These are phyloP conservation scores for Postia placenta DNA, from an alignment of 768 basidiomycete species.

Conservation along the genomic window DNA sequence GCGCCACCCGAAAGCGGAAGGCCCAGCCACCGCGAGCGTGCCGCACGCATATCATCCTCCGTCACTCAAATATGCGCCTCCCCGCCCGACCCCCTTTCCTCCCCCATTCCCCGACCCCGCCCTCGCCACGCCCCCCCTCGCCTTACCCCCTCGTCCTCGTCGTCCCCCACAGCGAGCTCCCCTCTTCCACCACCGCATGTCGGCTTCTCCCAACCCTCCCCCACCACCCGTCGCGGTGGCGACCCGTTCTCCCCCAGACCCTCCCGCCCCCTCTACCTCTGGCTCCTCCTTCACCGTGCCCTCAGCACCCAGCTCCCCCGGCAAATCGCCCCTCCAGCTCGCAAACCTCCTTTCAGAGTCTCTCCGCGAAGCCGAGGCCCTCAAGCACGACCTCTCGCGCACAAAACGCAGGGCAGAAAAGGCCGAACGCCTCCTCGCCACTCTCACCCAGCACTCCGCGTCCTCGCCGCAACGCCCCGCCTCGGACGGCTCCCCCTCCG, in stretches of 20 bases:
- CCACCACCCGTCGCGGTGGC: conserved; percentile 1
- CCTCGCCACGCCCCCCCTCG: conserved; percentile 7
- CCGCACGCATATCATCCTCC: conserved; percentile 9
- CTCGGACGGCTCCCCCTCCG: conserved; percentile 7
- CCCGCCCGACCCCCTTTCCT: background rate
- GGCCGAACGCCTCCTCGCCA: conserved; percentile 39
- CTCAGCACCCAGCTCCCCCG: conserved; percentile 9
- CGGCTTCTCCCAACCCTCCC: background rate
- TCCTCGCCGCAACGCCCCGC: conserved; percentile 19
- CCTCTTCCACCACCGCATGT: background rate
- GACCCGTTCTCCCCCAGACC: conserved; percentile 19
- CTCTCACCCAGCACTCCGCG: conserved; percentile 19
- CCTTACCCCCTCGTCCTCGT: background rate
- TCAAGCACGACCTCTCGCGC: conserved; percentile 41
- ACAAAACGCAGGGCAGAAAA: conserved; percentile 44
- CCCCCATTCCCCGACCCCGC: conserved; percentile 5
- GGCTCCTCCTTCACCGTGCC: conserved; percentile 2
- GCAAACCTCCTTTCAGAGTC: conserved; percentile 50
- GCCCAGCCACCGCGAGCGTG: conserved; percentile 11
- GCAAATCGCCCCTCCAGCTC: conserved; percentile 43
- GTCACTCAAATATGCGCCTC: conserved; percentile 12
- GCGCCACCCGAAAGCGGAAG: conserved; percentile 10
- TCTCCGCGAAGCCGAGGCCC: conserved; percentile 45
- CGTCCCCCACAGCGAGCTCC: conserved; percentile 36
- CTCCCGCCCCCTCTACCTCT: background rate